These are phyloP conservation scores for Sorghum bicolor DNA, from an alignment of 176 grass and related monocot species.

Conservation along the genomic window DNA sequence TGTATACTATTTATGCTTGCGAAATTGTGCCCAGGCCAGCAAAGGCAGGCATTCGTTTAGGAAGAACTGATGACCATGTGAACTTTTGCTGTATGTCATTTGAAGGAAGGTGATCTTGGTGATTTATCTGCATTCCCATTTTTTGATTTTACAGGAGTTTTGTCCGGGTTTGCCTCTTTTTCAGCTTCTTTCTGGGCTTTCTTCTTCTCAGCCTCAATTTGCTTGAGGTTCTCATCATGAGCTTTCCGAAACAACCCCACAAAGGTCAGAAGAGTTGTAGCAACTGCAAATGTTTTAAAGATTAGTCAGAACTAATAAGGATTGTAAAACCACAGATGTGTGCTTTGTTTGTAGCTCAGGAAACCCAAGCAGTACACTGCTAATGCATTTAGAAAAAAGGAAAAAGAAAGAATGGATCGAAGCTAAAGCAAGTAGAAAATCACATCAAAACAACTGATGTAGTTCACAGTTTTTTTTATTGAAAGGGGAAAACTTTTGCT, in stretches of 20 bases:
- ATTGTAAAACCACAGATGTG: slow-evolving; percentile 2
- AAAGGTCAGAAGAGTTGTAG: slow-evolving; percentile 78
- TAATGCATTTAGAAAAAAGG: not conserved
- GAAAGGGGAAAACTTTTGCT: not conserved
- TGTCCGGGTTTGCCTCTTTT: slow-evolving; percentile 57
- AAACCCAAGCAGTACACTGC: not conserved
- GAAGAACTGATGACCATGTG: not conserved
- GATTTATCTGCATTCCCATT: slow-evolving; percentile 39
- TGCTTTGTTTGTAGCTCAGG: not conserved
- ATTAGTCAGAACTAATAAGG: slow-evolving; percentile 20
- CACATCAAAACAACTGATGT: slow-evolving; percentile 12
- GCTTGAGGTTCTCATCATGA: slow-evolving; percentile 81
- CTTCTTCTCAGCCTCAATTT: slow-evolving; percentile 78
- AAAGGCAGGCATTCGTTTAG: slow-evolving; percentile 2
- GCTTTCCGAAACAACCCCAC: slow-evolving; percentile 69
- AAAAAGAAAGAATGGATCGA: not conserved
- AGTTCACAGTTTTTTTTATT: not conserved
- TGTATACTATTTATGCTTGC: slow-evolving; percentile 1
- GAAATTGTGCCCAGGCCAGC: slow-evolving; percentile 21
- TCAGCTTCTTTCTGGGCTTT: slow-evolving; percentile 88
- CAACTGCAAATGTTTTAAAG: slow-evolving; percentile 60
- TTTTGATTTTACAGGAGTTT: slow-evolving; percentile 47
- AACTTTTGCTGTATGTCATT: slow-evolving; percentile 14
- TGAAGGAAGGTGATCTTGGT: slow-evolving; percentile 42
- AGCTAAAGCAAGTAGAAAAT: not conserved